Base-by-base conservation (phyloP, 805 yeast genomes). In the Pichia cabralensis region DNA sequence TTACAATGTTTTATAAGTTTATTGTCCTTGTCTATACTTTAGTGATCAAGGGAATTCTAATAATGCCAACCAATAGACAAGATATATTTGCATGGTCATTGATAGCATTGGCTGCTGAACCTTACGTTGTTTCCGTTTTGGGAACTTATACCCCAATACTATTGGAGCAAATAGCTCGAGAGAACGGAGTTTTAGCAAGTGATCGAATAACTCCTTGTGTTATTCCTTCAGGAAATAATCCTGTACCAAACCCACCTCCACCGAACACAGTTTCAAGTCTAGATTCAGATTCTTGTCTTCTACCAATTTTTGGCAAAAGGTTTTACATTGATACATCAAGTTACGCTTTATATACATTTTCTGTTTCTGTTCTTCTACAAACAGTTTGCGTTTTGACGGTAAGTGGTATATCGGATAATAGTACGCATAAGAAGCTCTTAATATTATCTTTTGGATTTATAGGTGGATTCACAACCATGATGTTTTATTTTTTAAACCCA, bases 131-230 rank as follows among this genome's bases (percentile, higher is more conserved):
- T 7, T 74, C 83, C 26, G 86, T 80, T 2, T 79, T 82, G 6
- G 79, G 88, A 0, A 80, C 89, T 0, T 82, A 79, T 51, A 78
- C 81, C 6, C 92, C 92, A 0, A 55, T 82, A 13, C 53, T 81
- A 6, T 56, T 81, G 21, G 86, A 81, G 41, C 80, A 76, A 45
- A 66, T 76, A 40, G 94, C 88, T 0, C 64, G 86, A 16, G 72
- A 69, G 28, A 80, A 77, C 49, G 89, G 85, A 18, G 89, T 82
- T 8, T 50, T 66, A 38, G 56, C 68, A 6, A 61, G 62, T 26
- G 85, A 81, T 50, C 80, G 71, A 41, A 38, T 68, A 2, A 60
- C 68, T 10, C 75, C 76, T 2, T 81, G 94, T 51, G 15, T 12
- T 14, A 28, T 34, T 11, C 42, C 51, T 6, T 41, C 44, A 3